phyloP scores from a whole-genome alignment of 805 yeast species.

The Saccharomycopsis malanga region DNA sequence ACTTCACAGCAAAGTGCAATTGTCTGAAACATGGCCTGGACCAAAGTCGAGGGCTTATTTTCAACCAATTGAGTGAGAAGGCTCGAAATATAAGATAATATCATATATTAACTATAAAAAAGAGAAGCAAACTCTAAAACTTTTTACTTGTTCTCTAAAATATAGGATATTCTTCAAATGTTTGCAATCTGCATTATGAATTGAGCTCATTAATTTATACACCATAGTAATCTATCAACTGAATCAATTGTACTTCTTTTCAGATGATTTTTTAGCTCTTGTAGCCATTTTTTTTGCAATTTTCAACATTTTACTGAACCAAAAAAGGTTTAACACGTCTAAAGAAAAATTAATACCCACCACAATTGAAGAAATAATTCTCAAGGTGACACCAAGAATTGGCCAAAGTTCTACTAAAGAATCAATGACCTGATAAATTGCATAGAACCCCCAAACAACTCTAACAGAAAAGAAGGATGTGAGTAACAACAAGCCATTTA shows the following conservation, averaged over 20 bases:
- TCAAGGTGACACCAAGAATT: conserved; percentile 34
- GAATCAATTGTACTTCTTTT: background rate
- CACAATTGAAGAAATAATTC: conserved; percentile 41
- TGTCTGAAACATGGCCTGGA: too few relatives aligned
- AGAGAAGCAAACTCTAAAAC: too few relatives aligned
- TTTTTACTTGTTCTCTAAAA: too few relatives aligned
- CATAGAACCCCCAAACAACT: conserved; percentile 80
- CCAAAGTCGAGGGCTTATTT: too few relatives aligned
- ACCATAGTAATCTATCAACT: too few relatives aligned
- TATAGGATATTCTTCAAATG: too few relatives aligned
- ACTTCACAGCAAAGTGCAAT: too few relatives aligned
- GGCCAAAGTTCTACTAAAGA: conserved; percentile 42
- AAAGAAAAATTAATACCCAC: conserved; percentile 55
- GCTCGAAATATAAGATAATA: too few relatives aligned
- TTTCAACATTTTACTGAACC: conserved; percentile 84
- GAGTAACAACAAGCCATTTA: conserved; percentile 71
- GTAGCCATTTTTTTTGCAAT: conserved; percentile 57
- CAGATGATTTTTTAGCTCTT: background rate
- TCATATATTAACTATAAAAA: too few relatives aligned
- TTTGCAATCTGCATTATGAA: too few relatives aligned
- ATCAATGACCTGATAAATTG: conserved; percentile 45
- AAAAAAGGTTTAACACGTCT: conserved; percentile 62
- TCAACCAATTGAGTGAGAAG: too few relatives aligned
- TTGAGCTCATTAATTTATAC: too few relatives aligned
- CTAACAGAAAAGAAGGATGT: conserved; percentile 68